Conservation (phyloP, 2,329 filamentous ascomycete genomes). For the Xylariaceae sp. region DNA sequence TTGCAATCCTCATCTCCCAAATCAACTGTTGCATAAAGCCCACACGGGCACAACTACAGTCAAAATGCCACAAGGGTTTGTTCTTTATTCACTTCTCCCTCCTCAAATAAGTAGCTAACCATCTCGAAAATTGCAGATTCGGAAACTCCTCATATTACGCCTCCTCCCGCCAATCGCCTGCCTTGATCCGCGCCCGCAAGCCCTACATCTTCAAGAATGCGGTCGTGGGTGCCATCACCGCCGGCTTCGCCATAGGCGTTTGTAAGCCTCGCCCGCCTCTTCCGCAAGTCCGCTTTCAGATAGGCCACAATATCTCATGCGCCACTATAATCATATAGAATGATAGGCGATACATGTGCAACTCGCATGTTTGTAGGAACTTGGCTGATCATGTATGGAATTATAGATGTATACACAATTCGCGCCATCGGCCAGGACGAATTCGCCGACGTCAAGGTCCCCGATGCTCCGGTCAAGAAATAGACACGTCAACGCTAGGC, state of each 20-base stretch:
- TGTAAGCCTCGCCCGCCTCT: conserved; percentile 58
- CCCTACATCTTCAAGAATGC: conserved; percentile 91
- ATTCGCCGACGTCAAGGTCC: conserved; percentile 91
- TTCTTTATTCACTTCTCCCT: background rate
- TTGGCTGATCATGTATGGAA: background rate
- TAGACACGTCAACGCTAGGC: background rate
- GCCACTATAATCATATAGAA: too few relatives aligned
- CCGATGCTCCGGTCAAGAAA: conserved; percentile 55
- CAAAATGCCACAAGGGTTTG: conserved; percentile 25
- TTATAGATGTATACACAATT: conserved; percentile 60
- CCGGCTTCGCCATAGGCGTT: conserved; percentile 73
- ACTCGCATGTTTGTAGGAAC: background rate
- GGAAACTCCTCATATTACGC: conserved; percentile 80
- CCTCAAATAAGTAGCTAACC: conserved; percentile 1
- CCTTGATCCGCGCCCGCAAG: conserved; percentile 84
- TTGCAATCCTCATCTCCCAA: background rate
- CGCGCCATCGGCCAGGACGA: conserved; percentile 90
- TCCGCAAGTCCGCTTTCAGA: too few relatives aligned
- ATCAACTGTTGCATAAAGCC: conserved; percentile 4
- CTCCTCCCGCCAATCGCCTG: conserved; percentile 76
- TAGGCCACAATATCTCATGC: too few relatives aligned
- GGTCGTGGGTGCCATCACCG: conserved; percentile 71
- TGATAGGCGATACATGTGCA: background rate
- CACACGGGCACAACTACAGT: conserved; percentile 10
- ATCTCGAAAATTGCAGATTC: conserved; percentile 31